Conservation (phyloP, 306 rosid species). For the Leucaena leucocephala region DNA sequence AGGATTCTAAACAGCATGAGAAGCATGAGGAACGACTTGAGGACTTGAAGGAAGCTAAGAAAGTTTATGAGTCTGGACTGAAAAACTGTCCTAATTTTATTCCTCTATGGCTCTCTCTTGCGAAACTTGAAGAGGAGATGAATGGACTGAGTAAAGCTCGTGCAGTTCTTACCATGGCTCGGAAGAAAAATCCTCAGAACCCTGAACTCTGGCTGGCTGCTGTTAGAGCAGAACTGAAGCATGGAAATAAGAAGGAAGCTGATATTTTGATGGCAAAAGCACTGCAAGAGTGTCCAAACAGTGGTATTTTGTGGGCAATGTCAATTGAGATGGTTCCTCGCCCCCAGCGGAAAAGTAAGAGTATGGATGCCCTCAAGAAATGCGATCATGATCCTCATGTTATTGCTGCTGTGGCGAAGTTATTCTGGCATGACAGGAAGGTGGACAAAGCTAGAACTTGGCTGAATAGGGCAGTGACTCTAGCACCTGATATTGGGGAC, state of each 20-base stretch:
- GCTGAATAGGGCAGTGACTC: slow-evolving; percentile 85
- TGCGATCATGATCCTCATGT: slow-evolving; percentile 90
- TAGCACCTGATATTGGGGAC: slow-evolving; percentile 89
- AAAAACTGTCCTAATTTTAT: slow-evolving; percentile 70
- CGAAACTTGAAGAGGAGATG: slow-evolving; percentile 86
- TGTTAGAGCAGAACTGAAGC: slow-evolving; percentile 76
- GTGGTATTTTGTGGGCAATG: slow-evolving; percentile 87
- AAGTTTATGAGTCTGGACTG: slow-evolving; percentile 71
- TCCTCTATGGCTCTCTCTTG: slow-evolving; percentile 84
- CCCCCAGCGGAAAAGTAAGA: slow-evolving; percentile 82
- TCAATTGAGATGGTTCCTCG: slow-evolving; percentile 94
- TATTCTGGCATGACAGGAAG: slow-evolving; percentile 89
- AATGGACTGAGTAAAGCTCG: slow-evolving; percentile 86
- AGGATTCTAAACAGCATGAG: slow-evolving; percentile 29
- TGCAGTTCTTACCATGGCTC: slow-evolving; percentile 84
- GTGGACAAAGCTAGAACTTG: slow-evolving; percentile 89
- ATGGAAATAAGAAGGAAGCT: slow-evolving; percentile 81
- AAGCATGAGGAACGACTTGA: slow-evolving; percentile 59
- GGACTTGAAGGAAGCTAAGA: slow-evolving; percentile 73
- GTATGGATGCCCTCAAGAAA: slow-evolving; percentile 89
- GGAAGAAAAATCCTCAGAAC: slow-evolving; percentile 87
- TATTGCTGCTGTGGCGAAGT: slow-evolving; percentile 80
- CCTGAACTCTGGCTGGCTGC: slow-evolving; percentile 94
- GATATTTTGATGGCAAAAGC: slow-evolving; percentile 93
- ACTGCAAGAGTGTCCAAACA: slow-evolving; percentile 82